A percentile compares a stretch with the other conserved stretches of the same genome.
phyloP scores from a whole-genome alignment of 805 yeast genomes.

The Candida xiaguanensis region DNA sequence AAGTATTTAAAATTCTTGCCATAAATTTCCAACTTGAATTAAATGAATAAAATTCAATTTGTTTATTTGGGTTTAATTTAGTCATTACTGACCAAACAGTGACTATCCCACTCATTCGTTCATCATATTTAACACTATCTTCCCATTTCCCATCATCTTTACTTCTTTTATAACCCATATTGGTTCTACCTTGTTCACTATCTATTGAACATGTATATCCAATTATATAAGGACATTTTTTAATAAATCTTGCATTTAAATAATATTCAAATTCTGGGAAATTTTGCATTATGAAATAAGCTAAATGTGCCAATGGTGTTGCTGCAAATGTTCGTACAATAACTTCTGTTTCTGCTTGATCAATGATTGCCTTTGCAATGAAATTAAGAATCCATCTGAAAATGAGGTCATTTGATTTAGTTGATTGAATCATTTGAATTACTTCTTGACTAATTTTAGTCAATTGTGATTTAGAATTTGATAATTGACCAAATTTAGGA shows the following conservation, averaged over 20 bases:
- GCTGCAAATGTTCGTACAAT: constrained; percentile 75
- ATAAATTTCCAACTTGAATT: constrained; percentile 60
- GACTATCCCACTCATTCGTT: constrained; percentile 81
- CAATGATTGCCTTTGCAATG: constrained; percentile 78
- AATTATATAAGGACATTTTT: constrained; percentile 84
- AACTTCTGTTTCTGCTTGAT: constrained; percentile 92
- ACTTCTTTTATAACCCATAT: constrained; percentile 84
- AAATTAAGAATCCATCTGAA: constrained; percentile 76
- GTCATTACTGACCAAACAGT: constrained; percentile 78
- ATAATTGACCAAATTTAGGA: constrained; percentile 89
- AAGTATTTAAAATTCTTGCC: constrained; percentile 67
- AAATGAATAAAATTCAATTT: constrained; percentile 43
- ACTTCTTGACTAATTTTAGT: constrained; percentile 49
- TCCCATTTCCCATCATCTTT: constrained; percentile 47
- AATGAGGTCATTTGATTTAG: constrained; percentile 48
- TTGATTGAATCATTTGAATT: constrained; percentile 42
- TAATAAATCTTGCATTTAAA: constrained; percentile 76
- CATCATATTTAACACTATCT: constrained; percentile 68
- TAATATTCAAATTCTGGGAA: constrained; percentile 52
- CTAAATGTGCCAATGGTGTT: constrained; percentile 69
- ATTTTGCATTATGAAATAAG: constrained; percentile 48
- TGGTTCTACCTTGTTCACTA: constrained; percentile 73
- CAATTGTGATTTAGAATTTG: constrained; percentile 65
- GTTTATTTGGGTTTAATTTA: constrained; percentile 25
- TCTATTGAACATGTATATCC: constrained; percentile 76